Percentiles rank a stretch among this genome's conserved stretches.
Conservation (phyloP, 176 grass and related monocot species). For the Olyra latifolia region DNA sequence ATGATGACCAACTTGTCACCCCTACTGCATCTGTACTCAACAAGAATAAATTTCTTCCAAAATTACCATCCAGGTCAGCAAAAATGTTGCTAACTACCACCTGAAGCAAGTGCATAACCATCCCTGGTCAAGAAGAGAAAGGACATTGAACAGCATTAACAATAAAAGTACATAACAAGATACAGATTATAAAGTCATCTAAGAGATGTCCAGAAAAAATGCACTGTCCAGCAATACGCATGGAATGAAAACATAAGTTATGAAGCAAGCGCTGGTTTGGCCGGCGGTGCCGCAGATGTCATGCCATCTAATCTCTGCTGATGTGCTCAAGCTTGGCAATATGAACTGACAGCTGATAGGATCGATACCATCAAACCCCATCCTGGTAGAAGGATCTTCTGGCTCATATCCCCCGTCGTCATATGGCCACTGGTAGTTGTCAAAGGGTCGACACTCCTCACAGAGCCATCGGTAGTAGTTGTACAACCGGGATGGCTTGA, state of each 20-base stretch:
- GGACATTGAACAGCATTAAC: constrained; percentile 19
- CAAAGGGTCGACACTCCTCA: too few relatives aligned
- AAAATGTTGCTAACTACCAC: constrained; percentile 53
- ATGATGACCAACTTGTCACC: constrained; percentile 8
- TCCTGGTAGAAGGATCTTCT: too few relatives aligned
- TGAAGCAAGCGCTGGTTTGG: not conserved
- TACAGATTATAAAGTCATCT: constrained; percentile 2
- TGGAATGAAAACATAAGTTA: not conserved
- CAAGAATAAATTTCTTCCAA: constrained; percentile 17
- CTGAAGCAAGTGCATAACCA: constrained; percentile 54
- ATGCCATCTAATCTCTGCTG: too few relatives aligned
- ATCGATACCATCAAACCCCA: too few relatives aligned
- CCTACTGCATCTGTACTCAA: not conserved
- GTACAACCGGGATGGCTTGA: too few relatives aligned
- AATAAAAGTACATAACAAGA: constrained; percentile 24
- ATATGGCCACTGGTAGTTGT: too few relatives aligned
- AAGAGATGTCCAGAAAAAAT: not conserved
- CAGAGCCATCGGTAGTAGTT: too few relatives aligned
- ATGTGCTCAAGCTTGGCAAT: too few relatives aligned
- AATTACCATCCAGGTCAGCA: constrained; percentile 51
- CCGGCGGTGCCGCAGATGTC: too few relatives aligned
- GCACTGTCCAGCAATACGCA: not conserved
- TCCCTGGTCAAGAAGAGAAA: constrained; percentile 48
- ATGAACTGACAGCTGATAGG: too few relatives aligned
- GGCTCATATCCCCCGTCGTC: too few relatives aligned